Conservation (phyloP, 1,284 basidiomycete species). For the Grifola frondosa region DNA sequence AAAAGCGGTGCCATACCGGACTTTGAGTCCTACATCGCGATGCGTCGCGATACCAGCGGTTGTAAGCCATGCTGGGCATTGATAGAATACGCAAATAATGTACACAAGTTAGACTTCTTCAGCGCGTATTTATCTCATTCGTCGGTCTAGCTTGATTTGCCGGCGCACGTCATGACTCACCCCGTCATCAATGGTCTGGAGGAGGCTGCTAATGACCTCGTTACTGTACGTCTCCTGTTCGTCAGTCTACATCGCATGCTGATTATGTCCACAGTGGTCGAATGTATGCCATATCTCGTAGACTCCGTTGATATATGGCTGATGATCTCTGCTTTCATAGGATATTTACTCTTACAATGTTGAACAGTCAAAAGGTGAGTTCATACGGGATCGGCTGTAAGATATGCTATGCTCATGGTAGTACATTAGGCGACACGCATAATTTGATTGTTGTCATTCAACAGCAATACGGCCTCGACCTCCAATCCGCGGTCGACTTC, state of each 20-base stretch:
- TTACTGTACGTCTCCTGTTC: slow-evolving; percentile 26
- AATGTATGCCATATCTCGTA: slow-evolving; percentile 33
- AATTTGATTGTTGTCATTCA: slow-evolving; percentile 43
- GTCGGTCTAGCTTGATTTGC: slow-evolving; percentile 31
- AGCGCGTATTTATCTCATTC: slow-evolving; percentile 1
- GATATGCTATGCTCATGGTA: slow-evolving; percentile 3
- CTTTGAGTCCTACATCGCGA: slow-evolving; percentile 38
- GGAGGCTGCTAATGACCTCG: slow-evolving; percentile 39
- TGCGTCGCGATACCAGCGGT: slow-evolving; percentile 40
- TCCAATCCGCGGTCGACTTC: slow-evolving; percentile 43
- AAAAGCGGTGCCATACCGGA: slow-evolving; percentile 33
- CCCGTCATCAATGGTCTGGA: slow-evolving; percentile 35
- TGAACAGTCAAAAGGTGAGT: slow-evolving; percentile 37
- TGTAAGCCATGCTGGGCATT: slow-evolving; percentile 41
- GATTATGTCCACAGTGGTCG: slow-evolving; percentile 29
- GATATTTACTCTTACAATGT: slow-evolving; percentile 46
- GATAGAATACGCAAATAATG: slow-evolving; percentile 39
- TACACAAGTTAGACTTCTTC: background rate
- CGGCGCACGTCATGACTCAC: slow-evolving; percentile 37
- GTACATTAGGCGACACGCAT: slow-evolving; percentile 38
- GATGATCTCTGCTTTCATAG: slow-evolving; percentile 21
- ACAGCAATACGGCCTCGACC: slow-evolving; percentile 33
- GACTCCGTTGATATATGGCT: slow-evolving; percentile 2
- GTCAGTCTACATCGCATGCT: slow-evolving; percentile 4
- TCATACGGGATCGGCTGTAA: no score